Evolutionary conservation across 257 asterid species (phyloP).

Genomic region (Thymus mandschuricus): DNA sequence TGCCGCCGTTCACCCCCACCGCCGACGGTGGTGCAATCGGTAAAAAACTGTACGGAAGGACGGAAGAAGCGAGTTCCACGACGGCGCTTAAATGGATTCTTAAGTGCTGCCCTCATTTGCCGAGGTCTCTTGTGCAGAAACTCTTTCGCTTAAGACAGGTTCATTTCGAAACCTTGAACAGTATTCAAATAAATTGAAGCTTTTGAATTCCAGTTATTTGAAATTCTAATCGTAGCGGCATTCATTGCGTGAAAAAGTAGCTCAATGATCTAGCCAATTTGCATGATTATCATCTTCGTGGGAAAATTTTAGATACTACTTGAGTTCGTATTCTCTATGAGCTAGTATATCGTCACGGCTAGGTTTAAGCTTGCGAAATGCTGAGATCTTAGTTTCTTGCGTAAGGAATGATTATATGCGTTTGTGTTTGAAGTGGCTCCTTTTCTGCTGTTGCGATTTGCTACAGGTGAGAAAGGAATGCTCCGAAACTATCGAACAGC

Average conservation of each 20-base stretch:
- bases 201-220: neutral
- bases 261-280: constrained; percentile 11
- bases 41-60: constrained; percentile 41
- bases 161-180: neutral
- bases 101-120: constrained; percentile 84
- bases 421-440: neutral
- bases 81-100: constrained; percentile 86
- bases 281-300: constrained; percentile 9
- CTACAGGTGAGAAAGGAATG: constrained; percentile 70
- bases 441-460: constrained; percentile 21
- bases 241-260: neutral
- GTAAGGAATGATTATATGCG: neutral
- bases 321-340: constrained; percentile 1
- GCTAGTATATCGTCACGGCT: neutral
- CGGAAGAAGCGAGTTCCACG: constrained; percentile 29
- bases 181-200: neutral
- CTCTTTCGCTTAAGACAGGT: constrained; percentile 93
- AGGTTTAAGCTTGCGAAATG: neutral
- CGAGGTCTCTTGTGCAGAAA: constrained; percentile 83
- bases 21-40: constrained; percentile 64
- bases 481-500: constrained; percentile 41
- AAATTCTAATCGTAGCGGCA: neutral
- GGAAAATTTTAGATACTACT: neutral
- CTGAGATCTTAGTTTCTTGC: no score
- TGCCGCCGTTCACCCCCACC: constrained; percentile 64